Conservation (phyloP, 495 filamentous ascomycete species). For the Penicillium cinerascens region DNA sequence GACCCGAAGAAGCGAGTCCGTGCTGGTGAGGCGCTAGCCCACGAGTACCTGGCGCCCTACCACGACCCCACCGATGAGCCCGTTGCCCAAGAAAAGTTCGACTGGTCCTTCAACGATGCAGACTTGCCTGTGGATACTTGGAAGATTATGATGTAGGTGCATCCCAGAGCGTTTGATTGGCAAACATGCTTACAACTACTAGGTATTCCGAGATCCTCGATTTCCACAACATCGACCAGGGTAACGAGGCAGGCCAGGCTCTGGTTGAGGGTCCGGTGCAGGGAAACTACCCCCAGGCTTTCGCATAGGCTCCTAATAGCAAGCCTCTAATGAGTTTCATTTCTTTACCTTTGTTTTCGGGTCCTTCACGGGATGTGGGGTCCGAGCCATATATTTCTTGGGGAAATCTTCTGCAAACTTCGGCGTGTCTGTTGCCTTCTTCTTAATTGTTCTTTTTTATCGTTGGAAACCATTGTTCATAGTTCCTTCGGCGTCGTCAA, state of each 20-base stretch:
- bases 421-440: conserved; percentile 13
- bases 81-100: conserved; percentile 94
- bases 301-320: conserved; percentile 23
- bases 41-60: conserved; percentile 93
- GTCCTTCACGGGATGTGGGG: background rate
- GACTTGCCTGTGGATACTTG: conserved; percentile 98
- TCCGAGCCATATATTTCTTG: conserved; percentile 9
- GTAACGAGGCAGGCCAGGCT: conserved; percentile 36
- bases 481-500: conserved; percentile 30
- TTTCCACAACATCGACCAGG: conserved; percentile 89
- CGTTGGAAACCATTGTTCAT: conserved; percentile 26
- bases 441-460: conserved; percentile 9
- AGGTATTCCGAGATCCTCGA: conserved; percentile 99
- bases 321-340: background rate
- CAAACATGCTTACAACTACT: conserved; percentile 16
- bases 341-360: conserved; percentile 1
- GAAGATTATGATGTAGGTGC: conserved; percentile 98
- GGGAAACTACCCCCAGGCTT: conserved; percentile 25
- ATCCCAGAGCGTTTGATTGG: background rate
- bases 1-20: conserved; percentile 89
- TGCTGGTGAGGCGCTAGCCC: conserved; percentile 77
- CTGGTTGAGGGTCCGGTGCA: conserved; percentile 34
- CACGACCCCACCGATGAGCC: conserved; percentile 97
- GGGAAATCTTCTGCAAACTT: conserved; percentile 15
- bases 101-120: conserved; percentile 99